Base-by-base conservation (phyloP, 148 eudicot species). In the Simmondsia chinensis region DNA sequence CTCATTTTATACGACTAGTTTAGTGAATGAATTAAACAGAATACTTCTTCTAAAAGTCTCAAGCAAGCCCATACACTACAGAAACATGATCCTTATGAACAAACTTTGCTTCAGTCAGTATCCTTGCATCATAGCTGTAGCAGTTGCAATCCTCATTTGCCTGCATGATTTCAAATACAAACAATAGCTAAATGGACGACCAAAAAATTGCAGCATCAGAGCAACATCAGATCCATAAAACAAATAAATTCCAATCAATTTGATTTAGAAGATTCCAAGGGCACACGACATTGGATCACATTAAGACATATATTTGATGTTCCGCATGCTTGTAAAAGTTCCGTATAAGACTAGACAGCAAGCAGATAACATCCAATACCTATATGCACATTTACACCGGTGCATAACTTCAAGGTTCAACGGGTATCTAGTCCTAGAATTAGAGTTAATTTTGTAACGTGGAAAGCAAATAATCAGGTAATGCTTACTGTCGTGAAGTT, bases 71-170 rank as follows among this genome's bases (percentile, higher is more conserved):
- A 68, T 91, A 91, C 99, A 91, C 99, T 65, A 95, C 85, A 63
- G 88, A 77, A 52, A 79, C 95, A 59, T 91, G 99, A 59, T 86
- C 99, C 65, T 76, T 70, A 66, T 91, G 99, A 56, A 86, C 95
- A 68, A 94, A 91, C 60, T 65, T 86, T 14, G 99, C 99, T 67
- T 79, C 89, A 59, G 57, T 57, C 59, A 91, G 50, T 41, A 79
- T 86, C 60, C 99, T 77, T 26, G 66, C 56, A 73, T 91, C 99
- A 66, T 59, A 91, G 52, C 95, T 91, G 59, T 91, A 91, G 67
- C 99, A 86, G 54, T 71, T 86, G 62, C 83, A 58, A 64, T 91
- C 95, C 50, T 91, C 99, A 64, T 86, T 91, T 56, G 99, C 99
- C 99, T 91, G 60, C 67, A 61, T 33, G 39, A 61, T 37, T 32